These are phyloP conservation scores for Amaranthus tricolor DNA, from an alignment of 179 eudicot species.

Conservation along the genomic window DNA sequence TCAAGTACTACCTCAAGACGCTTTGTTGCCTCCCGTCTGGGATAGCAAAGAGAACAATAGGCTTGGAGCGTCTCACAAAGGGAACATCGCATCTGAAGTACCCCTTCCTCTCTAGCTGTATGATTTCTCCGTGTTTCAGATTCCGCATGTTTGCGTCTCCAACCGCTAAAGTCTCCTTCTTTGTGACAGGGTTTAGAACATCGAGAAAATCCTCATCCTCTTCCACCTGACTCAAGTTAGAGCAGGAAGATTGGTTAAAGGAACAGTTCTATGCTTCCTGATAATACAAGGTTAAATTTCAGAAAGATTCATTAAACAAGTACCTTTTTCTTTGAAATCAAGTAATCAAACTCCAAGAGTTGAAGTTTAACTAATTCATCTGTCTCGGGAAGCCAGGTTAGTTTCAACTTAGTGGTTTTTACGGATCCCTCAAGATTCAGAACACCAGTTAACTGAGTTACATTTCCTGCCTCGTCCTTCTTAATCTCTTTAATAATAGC, in stretches of 20 bases:
- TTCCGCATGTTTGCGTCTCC: slow-evolving; percentile 95
- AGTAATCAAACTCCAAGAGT: slow-evolving; percentile 76
- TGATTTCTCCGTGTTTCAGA: slow-evolving; percentile 68
- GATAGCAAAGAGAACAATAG: slow-evolving; percentile 76
- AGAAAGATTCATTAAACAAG: neutral
- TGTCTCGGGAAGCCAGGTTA: slow-evolving; percentile 84
- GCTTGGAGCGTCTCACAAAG: slow-evolving; percentile 64
- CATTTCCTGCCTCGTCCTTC: slow-evolving; percentile 63
- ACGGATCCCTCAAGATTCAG: slow-evolving; percentile 90
- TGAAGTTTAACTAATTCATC: slow-evolving; percentile 67
- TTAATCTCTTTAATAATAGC: slow-evolving; percentile 75
- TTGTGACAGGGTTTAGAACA: slow-evolving; percentile 75
- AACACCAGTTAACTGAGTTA: slow-evolving; percentile 65
- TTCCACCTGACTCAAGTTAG: slow-evolving; percentile 52
- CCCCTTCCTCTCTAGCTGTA: slow-evolving; percentile 95
- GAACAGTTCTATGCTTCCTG: neutral
- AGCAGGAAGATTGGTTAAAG: slow-evolving; percentile 2
- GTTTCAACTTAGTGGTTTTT: slow-evolving; percentile 88
- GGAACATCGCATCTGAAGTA: slow-evolving; percentile 91
- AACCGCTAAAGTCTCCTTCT: slow-evolving; percentile 69
- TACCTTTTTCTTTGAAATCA: slow-evolving; percentile 95
- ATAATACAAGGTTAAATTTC: neutral
- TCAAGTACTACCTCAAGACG: slow-evolving; percentile 33
- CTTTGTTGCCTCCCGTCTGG: slow-evolving; percentile 94
- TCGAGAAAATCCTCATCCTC: slow-evolving; percentile 88